A percentile compares a stretch with the other conserved stretches of the same genome.
Evolutionary conservation across 306 rosid genomes (phyloP).

Genomic region (Inga oerstediana): DNA sequence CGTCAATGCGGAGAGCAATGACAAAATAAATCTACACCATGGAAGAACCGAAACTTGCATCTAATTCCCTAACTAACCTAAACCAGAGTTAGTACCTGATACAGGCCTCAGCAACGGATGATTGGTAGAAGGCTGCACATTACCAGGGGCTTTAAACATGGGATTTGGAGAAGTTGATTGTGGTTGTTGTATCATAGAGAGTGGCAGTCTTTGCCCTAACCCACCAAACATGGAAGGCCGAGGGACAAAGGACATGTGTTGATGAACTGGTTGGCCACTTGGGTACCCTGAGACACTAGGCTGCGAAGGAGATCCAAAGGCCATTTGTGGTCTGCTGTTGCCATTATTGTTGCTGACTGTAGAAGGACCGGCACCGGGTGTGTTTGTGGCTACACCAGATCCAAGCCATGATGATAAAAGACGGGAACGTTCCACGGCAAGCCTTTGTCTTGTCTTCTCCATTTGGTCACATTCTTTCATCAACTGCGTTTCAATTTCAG

Average conservation of each 20-base stretch:
- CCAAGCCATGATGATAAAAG: conserved; percentile 72
- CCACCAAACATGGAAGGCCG: conserved; percentile 90
- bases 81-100: conserved; percentile 84
- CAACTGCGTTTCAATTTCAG: conserved; percentile 92
- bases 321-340: conserved; percentile 74
- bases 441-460: conserved; percentile 85
- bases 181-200: conserved; percentile 76
- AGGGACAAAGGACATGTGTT: conserved; percentile 77
- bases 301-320: conserved; percentile 81
- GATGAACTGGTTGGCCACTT: conserved; percentile 77
- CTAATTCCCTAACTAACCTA: conserved; percentile 66
- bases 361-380: conserved; percentile 71
- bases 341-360: conserved; percentile 63
- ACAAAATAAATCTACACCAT: conserved; percentile 45
- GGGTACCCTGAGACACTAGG: conserved; percentile 76
- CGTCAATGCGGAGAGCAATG: conserved; percentile 54
- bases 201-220: conserved; percentile 85
- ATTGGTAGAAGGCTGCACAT: conserved; percentile 60
- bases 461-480: conserved; percentile 98
- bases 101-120: conserved; percentile 92
- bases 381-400: conserved; percentile 58
- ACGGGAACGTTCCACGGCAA: conserved; percentile 79
- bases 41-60: conserved; percentile 39
- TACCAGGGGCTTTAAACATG: conserved; percentile 72
- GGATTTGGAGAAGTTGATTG: conserved; percentile 64